Percentiles rank a stretch among this genome's conserved stretches.
Conservation (phyloP, 139 green algal species). For the Micractinium conductrix region DNA sequence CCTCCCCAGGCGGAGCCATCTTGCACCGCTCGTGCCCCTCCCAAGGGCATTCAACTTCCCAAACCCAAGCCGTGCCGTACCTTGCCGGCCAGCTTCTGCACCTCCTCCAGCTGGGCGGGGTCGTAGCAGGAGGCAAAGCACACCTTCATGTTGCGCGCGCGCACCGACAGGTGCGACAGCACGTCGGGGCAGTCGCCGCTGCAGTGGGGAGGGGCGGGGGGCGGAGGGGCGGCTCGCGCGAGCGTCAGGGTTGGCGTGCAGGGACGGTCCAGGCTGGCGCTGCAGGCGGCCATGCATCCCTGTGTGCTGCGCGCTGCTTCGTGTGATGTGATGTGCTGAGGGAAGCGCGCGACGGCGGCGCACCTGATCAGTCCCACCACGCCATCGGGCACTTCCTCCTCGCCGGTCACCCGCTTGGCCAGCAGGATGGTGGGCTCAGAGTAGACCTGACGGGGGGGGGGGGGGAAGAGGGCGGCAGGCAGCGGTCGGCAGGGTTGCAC, state of each 20-base stretch:
- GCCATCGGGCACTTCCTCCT: constrained; percentile 96
- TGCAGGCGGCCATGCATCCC: not conserved
- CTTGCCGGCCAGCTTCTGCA: constrained; percentile 49
- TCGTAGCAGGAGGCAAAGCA: constrained; percentile 78
- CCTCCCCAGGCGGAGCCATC: too few relatives aligned
- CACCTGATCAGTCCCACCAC: constrained; percentile 85
- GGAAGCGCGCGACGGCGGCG: not conserved
- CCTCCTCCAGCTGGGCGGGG: constrained; percentile 51
- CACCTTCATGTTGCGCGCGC: constrained; percentile 90
- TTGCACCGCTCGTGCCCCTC: too few relatives aligned
- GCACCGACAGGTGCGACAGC: constrained; percentile 89
- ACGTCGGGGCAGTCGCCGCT: constrained; percentile 87
- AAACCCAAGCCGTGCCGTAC: too few relatives aligned
- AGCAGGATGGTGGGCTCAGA: constrained; percentile 86
- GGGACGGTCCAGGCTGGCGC: not conserved
- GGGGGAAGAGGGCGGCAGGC: not conserved
- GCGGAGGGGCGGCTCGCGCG: too few relatives aligned
- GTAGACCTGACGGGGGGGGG: constrained; percentile 58
- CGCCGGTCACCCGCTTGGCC: constrained; percentile 81
- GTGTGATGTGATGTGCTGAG: too few relatives aligned
- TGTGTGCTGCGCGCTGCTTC: too few relatives aligned
- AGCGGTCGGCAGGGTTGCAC: not conserved
- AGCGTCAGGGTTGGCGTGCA: too few relatives aligned
- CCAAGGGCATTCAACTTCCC: too few relatives aligned
- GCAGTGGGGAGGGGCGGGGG: not conserved